Percentiles rank a stretch among this genome's conserved stretches.
These are phyloP conservation scores for Emergomyces pasteurianus DNA, from an alignment of 2,329 filamentous ascomycete species.

Conservation along the genomic window DNA sequence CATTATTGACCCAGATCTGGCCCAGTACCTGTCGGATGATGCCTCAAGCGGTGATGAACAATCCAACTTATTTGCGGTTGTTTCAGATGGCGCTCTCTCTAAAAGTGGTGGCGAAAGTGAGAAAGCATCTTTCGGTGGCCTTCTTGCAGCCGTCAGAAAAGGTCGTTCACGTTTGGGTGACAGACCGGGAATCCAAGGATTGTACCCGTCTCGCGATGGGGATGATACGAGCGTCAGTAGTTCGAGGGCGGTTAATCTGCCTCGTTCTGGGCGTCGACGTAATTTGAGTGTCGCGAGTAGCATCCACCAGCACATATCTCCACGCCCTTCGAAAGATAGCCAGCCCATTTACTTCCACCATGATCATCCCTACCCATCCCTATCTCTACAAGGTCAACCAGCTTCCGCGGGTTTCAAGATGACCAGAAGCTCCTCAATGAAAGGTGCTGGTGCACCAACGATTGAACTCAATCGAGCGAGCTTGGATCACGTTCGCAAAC, in stretches of 20 bases:
- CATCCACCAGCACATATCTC: slow-evolving; percentile 57
- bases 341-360: slow-evolving; percentile 33
- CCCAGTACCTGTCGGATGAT: slow-evolving; percentile 88
- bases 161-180: slow-evolving; percentile 61
- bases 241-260: slow-evolving; percentile 46
- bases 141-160: slow-evolving; percentile 62
- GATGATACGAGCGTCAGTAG: slow-evolving; percentile 53
- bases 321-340: slow-evolving; percentile 51
- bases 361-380: slow-evolving; percentile 21
- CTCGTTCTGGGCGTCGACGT: slow-evolving; percentile 56
- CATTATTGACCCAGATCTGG: slow-evolving; percentile 93
- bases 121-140: slow-evolving; percentile 57
- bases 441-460: slow-evolving; percentile 59
- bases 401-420: slow-evolving; percentile 37
- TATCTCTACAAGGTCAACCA: slow-evolving; percentile 37
- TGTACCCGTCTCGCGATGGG: slow-evolving; percentile 53
- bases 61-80: slow-evolving; percentile 66
- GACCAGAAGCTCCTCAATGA: slow-evolving; percentile 74
- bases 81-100: slow-evolving; percentile 53
- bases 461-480: slow-evolving; percentile 80
- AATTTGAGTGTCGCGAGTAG: slow-evolving; percentile 78
- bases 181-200: slow-evolving; percentile 60
- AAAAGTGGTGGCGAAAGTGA: slow-evolving; percentile 60
- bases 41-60: slow-evolving; percentile 89
- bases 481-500: slow-evolving; percentile 71